Evolutionary conservation across 2,329 filamentous ascomycete species (phyloP).

Genomic region (Thermoascus crustaceus): DNA sequence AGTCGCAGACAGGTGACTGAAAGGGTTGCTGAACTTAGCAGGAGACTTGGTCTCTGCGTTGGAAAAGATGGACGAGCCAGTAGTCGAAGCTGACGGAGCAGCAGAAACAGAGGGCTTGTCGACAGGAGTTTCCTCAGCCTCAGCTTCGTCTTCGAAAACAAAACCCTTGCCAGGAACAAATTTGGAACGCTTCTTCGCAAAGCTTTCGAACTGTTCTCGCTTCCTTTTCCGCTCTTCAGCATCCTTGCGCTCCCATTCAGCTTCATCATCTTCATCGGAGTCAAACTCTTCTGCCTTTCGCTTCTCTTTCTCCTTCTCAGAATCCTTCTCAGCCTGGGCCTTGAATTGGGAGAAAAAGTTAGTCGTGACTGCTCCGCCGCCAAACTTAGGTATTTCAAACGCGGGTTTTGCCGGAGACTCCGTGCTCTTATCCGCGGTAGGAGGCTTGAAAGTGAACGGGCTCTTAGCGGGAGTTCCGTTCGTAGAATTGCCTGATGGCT

Average conservation of each 20-base stretch:
- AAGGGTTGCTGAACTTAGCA: constrained; percentile 27
- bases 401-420: constrained; percentile 9
- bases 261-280: constrained; percentile 45
- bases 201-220: constrained; percentile 32
- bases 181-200: constrained; percentile 23
- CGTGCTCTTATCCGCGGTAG: constrained; percentile 4
- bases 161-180: constrained; percentile 27
- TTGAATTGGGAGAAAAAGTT: constrained; percentile 39
- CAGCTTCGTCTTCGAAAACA: constrained; percentile 20
- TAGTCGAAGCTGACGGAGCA: constrained; percentile 5
- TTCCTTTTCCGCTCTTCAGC: constrained; percentile 40
- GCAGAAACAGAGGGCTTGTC: constrained; percentile 7
- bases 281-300: constrained; percentile 45
- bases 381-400: constrained; percentile 27
- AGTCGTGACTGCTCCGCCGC: constrained; percentile 15
- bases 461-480: constrained; percentile 10
- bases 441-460: constrained; percentile 16
- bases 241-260: constrained; percentile 40
- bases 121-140: constrained; percentile 13
- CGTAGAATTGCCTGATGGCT: constrained; percentile 7
- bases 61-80: constrained; percentile 20
- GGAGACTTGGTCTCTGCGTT: constrained; percentile 19
- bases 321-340: constrained; percentile 29
- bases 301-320: constrained; percentile 39
- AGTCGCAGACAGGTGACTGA: constrained; percentile 27